Conservation (phyloP, 371 early-diverging fungal species). For the Globomyces sp. region DNA sequence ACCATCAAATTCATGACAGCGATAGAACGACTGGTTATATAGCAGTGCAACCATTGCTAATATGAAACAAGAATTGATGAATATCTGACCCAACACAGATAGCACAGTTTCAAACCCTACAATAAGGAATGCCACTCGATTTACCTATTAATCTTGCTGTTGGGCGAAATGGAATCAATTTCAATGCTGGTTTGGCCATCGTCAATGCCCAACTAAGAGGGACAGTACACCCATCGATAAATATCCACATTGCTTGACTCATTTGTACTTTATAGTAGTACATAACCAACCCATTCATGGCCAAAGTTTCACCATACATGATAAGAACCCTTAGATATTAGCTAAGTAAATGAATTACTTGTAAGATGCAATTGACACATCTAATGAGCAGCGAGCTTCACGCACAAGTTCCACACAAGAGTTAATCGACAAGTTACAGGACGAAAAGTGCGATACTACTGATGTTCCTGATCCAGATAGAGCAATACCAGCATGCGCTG, state of each 20-base stretch:
- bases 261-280: slow-evolving; percentile 69
- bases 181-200: slow-evolving; percentile 57
- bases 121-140: slow-evolving; percentile 2
- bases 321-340: slow-evolving; percentile 41
- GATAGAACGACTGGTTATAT: slow-evolving; percentile 63
- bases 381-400: slow-evolving; percentile 75
- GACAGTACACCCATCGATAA: slow-evolving; percentile 68
- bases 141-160: slow-evolving; percentile 69
- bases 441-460: slow-evolving; percentile 82
- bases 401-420: slow-evolving; percentile 69
- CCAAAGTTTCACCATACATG: slow-evolving; percentile 75
- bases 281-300: slow-evolving; percentile 63
- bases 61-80: slow-evolving; percentile 66
- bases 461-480: slow-evolving; percentile 80
- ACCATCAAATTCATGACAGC: slow-evolving; percentile 72
- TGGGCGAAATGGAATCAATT: slow-evolving; percentile 60
- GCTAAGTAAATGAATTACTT: slow-evolving; percentile 50
- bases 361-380: slow-evolving; percentile 71
- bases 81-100: slow-evolving; percentile 63
- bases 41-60: slow-evolving; percentile 54
- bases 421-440: slow-evolving; percentile 62
- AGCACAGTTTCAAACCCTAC: slow-evolving; percentile 58
- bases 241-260: slow-evolving; percentile 71
- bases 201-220: slow-evolving; percentile 68
- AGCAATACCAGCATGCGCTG: slow-evolving; percentile 88